Evolutionary conservation across 805 yeast species (phyloP), one percentile per base, ranked within the genome.

Genomic region (Pichia californica): DNA sequence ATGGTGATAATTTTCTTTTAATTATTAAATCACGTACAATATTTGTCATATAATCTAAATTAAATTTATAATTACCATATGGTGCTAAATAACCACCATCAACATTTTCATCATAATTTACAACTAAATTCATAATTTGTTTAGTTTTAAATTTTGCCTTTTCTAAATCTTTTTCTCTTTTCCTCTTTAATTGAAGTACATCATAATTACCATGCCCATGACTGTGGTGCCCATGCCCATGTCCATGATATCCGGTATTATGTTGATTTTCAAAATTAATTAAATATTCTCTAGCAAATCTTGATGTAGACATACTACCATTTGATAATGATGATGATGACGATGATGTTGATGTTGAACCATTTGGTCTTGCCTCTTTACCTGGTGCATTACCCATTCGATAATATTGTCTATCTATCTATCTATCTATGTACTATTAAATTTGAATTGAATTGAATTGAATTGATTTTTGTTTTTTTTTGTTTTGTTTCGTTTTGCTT

Each of bases 1-100:
- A 91, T 2, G 99, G 98, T 0, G 97, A 88, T 31, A 91, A 55
- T 52, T 72, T 74, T 38, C 99, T 73, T 26, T 76, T 76, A 16
- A 80, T 67, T 19, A 91, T 83, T 31, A 84, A 67, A 15, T 67
- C 73, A 41, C 85, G 73, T n/a, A 93, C 97, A 3, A 83, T 68
- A 14, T 74, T 75, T 14, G 84, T 74, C 54, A 83, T 76, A 64
- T 78, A 91, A 59, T 86, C 95, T 43, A 83, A 61, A 52, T 79
- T 81, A 37, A 83, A 79, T 50, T 80, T 76, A 63, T 91, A 91
- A 27, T 85, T 84, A 2, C 97, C 97, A 63, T 76, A 86, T 0
- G 98, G 96, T 1, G 95, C 96, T 50, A 91, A 64, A 58, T 68
- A 88, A 2, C 99, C 99, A 16, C 99, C 99, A 64, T 93, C 98